Conservation (phyloP, 1,284 basidiomycete species). For the Rhodotorula glutinis region DNA sequence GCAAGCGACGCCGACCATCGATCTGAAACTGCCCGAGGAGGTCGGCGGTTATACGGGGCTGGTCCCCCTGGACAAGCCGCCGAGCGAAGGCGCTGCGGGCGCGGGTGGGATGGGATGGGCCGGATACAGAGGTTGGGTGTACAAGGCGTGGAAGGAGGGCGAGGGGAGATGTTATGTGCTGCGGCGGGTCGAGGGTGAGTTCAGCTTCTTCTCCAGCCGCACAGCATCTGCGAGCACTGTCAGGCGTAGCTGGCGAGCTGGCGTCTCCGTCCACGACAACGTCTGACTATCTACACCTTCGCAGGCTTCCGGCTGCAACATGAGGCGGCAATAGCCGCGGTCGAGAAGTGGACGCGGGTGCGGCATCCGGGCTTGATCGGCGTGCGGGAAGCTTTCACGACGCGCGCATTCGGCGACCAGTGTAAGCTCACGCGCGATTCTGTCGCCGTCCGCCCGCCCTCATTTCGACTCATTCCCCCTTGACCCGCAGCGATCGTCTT, state of each 20-base stretch:
- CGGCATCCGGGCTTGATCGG: conserved; percentile 82
- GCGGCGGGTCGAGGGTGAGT: conserved; percentile 75
- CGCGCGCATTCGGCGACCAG: conserved; percentile 84
- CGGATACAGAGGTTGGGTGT: conserved; percentile 66
- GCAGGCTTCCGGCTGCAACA: conserved; percentile 77
- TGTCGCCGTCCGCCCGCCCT: no score
- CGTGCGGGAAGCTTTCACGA: conserved; percentile 92
- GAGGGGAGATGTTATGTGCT: conserved; percentile 79
- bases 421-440: conserved; percentile 69
- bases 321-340: conserved; percentile 73
- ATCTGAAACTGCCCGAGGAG: conserved; percentile 35
- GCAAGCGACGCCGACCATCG: conserved; percentile 50
- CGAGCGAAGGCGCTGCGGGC: conserved; percentile 13
- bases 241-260: no score
- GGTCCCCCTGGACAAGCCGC: conserved; percentile 36
- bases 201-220: not conserved
- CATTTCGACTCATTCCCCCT: not conserved
- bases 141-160: conserved; percentile 71
- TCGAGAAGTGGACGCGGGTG: conserved; percentile 84
- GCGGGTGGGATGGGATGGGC: conserved; percentile 17
- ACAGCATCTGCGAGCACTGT: no score
- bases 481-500: conserved; percentile 72
- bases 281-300: not conserved
- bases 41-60: conserved; percentile 40
- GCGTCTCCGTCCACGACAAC: no score